Percentiles rank a stretch among this genome's conserved stretches.
Evolutionary conservation across 148 eudicot species (phyloP).

Genomic region (Rhododendron henanense): DNA sequence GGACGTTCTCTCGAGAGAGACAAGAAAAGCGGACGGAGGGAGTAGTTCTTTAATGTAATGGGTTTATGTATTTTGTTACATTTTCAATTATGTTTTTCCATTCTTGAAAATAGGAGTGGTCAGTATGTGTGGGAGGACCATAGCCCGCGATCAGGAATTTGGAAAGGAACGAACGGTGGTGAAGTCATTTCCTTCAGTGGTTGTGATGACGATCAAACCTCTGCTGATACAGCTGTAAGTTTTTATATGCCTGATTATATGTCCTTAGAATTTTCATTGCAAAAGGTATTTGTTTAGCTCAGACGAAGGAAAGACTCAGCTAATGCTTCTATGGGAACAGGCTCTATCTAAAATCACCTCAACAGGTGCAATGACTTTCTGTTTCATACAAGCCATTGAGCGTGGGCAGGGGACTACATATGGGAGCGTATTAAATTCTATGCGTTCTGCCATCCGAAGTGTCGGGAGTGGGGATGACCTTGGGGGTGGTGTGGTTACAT

Average conservation of each 20-base stretch:
- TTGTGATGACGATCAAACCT: slow-evolving; percentile 94
- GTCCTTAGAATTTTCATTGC: neutral
- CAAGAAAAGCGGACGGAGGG: neutral
- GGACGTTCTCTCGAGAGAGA: neutral
- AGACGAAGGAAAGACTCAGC: neutral
- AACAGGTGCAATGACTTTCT: slow-evolving; percentile 96
- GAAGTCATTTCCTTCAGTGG: slow-evolving; percentile 97
- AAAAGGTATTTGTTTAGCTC: neutral
- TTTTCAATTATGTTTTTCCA: neutral
- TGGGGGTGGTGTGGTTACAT: slow-evolving; percentile 61
- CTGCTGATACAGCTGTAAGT: slow-evolving; percentile 95
- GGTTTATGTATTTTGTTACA: neutral
- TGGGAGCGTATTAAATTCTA: slow-evolving; percentile 70
- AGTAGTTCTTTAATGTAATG: neutral
- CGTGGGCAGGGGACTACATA: slow-evolving; percentile 80
- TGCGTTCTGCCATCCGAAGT: slow-evolving; percentile 67
- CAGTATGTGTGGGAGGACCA: slow-evolving; percentile 95
- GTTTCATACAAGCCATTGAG: slow-evolving; percentile 94
- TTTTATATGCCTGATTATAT: neutral
- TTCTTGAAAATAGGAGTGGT: slow-evolving; percentile 55
- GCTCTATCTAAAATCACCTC: slow-evolving; percentile 85
- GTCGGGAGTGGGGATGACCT: slow-evolving; percentile 35
- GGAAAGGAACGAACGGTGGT: slow-evolving; percentile 95
- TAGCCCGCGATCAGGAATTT: slow-evolving; percentile 84
- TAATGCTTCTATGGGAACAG: slow-evolving; percentile 40